Conservation (phyloP, 345 rosid species). For the Gossypium sturtianum region DNA sequence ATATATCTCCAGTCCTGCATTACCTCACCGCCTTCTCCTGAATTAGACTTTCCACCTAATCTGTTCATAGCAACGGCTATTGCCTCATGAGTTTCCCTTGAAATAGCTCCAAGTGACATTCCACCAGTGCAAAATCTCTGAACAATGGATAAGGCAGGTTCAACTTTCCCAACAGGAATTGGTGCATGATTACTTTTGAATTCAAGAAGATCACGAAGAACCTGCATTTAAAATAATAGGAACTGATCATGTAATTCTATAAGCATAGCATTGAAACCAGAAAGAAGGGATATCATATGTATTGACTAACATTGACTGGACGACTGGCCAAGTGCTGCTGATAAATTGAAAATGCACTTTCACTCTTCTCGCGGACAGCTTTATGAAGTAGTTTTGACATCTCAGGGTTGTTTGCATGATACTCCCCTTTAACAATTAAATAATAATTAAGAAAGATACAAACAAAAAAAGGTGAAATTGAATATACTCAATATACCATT, state of each 20-base stretch:
- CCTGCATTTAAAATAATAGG: constrained; percentile 40
- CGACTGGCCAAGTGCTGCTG: constrained; percentile 97
- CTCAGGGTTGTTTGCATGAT: constrained; percentile 98
- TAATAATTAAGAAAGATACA: constrained; percentile 4
- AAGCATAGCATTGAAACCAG: constrained; percentile 2
- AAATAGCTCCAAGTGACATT: constrained; percentile 98
- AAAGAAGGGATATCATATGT: neutral
- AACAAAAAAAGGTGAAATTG: neutral
- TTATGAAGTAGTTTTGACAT: constrained; percentile 97
- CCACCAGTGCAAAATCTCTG: constrained; percentile 97
- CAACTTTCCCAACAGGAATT: constrained; percentile 91
- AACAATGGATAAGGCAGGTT: constrained; percentile 81
- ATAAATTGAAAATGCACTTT: constrained; percentile 80
- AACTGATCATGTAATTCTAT: neutral
- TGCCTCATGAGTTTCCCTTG: constrained; percentile 99
- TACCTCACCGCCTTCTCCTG: constrained; percentile 99
- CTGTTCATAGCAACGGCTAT: constrained; percentile 99
- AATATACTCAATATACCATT: neutral
- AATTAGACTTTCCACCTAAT: constrained; percentile 91
- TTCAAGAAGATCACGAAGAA: constrained; percentile 94
- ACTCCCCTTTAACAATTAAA: constrained; percentile 54
- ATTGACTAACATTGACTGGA: constrained; percentile 74
- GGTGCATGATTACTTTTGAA: constrained; percentile 87
- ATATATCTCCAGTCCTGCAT: neutral
- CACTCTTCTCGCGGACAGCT: constrained; percentile 97